Evolutionary conservation across 129 eudicot genomes (phyloP), one percentile per base, ranked within the genome.

Genomic region (Pittosporum tobira): DNA sequence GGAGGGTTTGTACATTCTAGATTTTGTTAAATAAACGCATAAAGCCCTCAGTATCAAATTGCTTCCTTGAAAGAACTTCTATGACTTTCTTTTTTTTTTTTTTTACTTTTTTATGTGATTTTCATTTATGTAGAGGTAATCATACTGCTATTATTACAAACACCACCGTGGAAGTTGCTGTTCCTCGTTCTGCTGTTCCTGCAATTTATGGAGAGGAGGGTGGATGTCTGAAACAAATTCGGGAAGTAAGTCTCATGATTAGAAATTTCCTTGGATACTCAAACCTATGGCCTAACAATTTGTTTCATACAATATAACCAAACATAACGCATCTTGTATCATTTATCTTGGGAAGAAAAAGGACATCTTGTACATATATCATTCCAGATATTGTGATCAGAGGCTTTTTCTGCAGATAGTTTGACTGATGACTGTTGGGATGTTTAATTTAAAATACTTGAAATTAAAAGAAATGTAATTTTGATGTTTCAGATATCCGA

Each of bases 81-180:
- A 40, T 14, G 4, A 10, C n/a, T 1, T 40, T 10, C 11, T 40
- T 4, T 3, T 40, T 12, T 1, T 12, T 30, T 28, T 7, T 45
- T 0, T 44, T 38, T 62, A 20, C 34, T 42, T 22, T 20, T 40
- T 2, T 21, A 19, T 34, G 42, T 40, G 4, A 18, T 11, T 56
- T 31, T 31, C n/a, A 16, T 44, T 45, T 34, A 29, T 72, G 67
- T 37, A 85, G 82, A 56, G 83, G 81, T 53, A 74, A 57, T 65
- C 94, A 83, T 59, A 85, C 68, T 14, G 84, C 96, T 66, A 45
- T 78, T 21, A 87, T 87, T 66, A 91, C 99, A 38, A 91, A 76
- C 79, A 86, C 99, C 34, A 84, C 90, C 12, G 81, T 87, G 62
- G 99, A 91, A 79, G 99, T 91, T n/a, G 85, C 83, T 55, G 96